Base-by-base conservation (phyloP, 805 yeast species). In the Spathaspora hagerdaliae region DNA sequence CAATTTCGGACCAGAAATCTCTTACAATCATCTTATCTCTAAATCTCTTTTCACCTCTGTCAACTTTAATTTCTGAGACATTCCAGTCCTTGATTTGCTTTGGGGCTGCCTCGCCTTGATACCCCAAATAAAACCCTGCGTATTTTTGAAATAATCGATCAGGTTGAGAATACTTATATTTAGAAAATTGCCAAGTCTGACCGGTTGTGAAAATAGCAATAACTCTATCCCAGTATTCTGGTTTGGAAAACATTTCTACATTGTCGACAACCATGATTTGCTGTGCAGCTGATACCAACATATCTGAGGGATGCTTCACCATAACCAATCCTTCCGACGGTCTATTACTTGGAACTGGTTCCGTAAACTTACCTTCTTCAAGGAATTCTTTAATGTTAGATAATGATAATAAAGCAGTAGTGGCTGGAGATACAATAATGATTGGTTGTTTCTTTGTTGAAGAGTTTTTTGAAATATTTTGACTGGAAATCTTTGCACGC, bases 181-280 rank as follows among this genome's bases (percentile, higher is more conserved):
- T 80, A 59, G 87, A 81, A 68, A 94, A 88, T 68, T 94, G 99
- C 99, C 99, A 94, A 44, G 83, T 75, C 69, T 94, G 99, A 10
- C 99, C 99, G 9, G 97, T 92, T 13, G 97, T 92, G 69, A 94
- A 85, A 34, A 94, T 87, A 0, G 96, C 97, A 41, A 92, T 87
- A 1, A 94, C 97, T 48, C 99, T 78, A 59, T 89, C 96, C 99
- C 99, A 94, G 67, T 94, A 89, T 63, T 94, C 98, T 3, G 96
- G 96, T 61, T 91, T 92, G 24, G 87, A 83, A 54, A 72, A 71
- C 66, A 83, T 78, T 44, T 90, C 96, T 5, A 90, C 89, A 46
- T 87, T 86, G 60, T 88, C 95, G 31, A 91, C 97, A 45, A 94
- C 85, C 54, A 90, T 74, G 56, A 87, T 85, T 38, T 81, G 77